phyloP scores from a whole-genome alignment of 1,139 yeast genomes.

The Blastobotrys arbuscula region DNA sequence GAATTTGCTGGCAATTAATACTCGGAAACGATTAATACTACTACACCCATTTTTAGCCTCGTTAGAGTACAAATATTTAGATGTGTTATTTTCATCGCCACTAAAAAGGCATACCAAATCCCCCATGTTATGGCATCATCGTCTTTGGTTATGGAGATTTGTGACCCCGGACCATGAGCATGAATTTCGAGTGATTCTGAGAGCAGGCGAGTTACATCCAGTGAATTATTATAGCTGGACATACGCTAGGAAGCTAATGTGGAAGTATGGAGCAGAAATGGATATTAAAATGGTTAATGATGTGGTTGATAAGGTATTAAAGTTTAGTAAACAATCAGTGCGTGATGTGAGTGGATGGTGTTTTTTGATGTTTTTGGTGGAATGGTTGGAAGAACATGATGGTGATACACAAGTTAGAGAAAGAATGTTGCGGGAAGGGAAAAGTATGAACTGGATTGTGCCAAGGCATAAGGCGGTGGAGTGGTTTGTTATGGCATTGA shows the following conservation, averaged over 20 bases:
- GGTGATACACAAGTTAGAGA: too few relatives aligned
- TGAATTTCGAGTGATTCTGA: conserved; percentile 30
- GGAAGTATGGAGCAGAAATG: background rate
- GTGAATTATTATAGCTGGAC: conserved; percentile 45
- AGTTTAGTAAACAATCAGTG: conserved; percentile 23
- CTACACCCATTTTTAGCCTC: background rate
- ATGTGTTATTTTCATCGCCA: conserved; percentile 32
- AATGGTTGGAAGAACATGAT: too few relatives aligned
- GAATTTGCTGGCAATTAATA: conserved; percentile 31
- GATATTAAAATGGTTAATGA: background rate
- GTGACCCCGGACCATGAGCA: conserved; percentile 5
- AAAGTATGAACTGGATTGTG: background rate
- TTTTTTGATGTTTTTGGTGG: conserved; percentile 25
- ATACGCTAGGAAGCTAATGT: conserved; percentile 36
- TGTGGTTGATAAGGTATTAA: conserved; percentile 1
- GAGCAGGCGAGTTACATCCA: conserved; percentile 38
- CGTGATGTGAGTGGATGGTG: conserved; percentile 46
- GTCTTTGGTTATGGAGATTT: conserved; percentile 28
- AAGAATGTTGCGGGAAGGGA: background rate
- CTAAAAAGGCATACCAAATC: conserved; percentile 36
- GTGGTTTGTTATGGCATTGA: conserved; percentile 4
- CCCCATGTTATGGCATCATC: conserved; percentile 37
- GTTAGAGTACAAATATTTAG: conserved; percentile 30
- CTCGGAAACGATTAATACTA: conserved; percentile 24
- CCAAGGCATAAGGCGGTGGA: conserved; percentile 2